These are phyloP conservation scores for Murraya koenigii DNA, from an alignment of 345 rosid genomes.

Conservation along the genomic window DNA sequence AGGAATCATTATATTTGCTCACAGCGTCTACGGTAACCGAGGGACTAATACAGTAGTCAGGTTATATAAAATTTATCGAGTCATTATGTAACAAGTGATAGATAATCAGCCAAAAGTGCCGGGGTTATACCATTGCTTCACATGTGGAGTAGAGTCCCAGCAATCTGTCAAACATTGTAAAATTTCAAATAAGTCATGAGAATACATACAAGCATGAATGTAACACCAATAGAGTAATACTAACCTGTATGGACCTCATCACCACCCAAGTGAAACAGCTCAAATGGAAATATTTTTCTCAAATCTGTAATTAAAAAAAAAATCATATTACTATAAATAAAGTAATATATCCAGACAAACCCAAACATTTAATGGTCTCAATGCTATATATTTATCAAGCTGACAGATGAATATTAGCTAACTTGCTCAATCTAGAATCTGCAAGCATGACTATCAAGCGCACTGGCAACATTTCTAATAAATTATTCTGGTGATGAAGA, in stretches of 20 bases:
- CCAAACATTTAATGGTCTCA: background rate
- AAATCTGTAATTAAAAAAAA: conserved; percentile 40
- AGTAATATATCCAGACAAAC: background rate
- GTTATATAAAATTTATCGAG: background rate
- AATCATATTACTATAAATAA: background rate
- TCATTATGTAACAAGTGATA: background rate
- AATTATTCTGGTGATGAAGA: background rate
- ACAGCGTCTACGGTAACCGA: background rate
- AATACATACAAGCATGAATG: conserved; percentile 5
- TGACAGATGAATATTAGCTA: background rate
- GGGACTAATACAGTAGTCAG: background rate
- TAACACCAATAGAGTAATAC: conserved; percentile 14
- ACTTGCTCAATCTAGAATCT: background rate
- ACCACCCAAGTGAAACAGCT: conserved; percentile 96
- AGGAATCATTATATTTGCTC: background rate
- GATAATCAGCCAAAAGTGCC: conserved; percentile 14
- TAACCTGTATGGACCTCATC: conserved; percentile 92
- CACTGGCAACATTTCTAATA: background rate
- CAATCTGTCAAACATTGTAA: conserved; percentile 56
- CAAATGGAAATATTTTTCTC: conserved; percentile 91
- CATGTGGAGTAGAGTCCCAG: conserved; percentile 74
- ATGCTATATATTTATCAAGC: background rate
- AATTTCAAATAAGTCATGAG: conserved; percentile 10
- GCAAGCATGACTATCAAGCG: background rate
- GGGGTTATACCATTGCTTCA: conserved; percentile 66